Percentiles rank a stretch among this genome's conserved stretches.
Conservation (phyloP, 306 rosid genomes). For the Fagus crenata region DNA sequence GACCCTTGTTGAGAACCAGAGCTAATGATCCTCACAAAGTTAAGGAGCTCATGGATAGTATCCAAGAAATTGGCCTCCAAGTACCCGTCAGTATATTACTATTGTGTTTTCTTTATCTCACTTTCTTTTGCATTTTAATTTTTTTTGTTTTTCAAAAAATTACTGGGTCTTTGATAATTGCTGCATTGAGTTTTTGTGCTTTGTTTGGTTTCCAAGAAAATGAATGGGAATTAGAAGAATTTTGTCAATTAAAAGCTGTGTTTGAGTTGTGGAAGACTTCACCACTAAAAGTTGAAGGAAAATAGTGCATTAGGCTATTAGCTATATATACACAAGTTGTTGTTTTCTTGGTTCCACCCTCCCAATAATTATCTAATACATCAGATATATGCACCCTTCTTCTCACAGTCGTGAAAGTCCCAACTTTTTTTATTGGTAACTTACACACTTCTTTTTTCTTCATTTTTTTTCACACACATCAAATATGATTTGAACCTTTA, state of each 20-base stretch:
- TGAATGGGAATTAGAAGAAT: not conserved
- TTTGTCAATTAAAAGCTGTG: not conserved
- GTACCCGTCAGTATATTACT: constrained; percentile 58
- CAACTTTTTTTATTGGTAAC: too few relatives aligned
- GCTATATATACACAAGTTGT: too few relatives aligned
- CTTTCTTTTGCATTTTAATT: not conserved
- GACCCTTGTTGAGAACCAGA: constrained; percentile 92
- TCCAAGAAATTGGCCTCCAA: constrained; percentile 83
- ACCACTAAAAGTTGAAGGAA: not conserved
- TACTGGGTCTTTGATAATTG: not conserved
- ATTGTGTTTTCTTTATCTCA: not conserved
- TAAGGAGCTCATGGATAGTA: constrained; percentile 81
- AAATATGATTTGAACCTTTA: too few relatives aligned
- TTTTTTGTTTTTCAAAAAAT: not conserved
- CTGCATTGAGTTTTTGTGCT: not conserved
- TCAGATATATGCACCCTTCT: too few relatives aligned
- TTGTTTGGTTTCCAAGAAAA: constrained; percentile 10
- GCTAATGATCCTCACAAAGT: constrained; percentile 74
- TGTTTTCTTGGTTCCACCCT: too few relatives aligned
- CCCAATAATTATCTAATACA: too few relatives aligned
- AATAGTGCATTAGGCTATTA: not conserved
- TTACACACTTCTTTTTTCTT: too few relatives aligned
- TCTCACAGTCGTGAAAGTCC: too few relatives aligned
- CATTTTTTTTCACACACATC: too few relatives aligned
- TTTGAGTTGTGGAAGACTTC: not conserved